phyloP scores from a whole-genome alignment of 495 filamentous ascomycete species.

The Apodospora peruviana region DNA sequence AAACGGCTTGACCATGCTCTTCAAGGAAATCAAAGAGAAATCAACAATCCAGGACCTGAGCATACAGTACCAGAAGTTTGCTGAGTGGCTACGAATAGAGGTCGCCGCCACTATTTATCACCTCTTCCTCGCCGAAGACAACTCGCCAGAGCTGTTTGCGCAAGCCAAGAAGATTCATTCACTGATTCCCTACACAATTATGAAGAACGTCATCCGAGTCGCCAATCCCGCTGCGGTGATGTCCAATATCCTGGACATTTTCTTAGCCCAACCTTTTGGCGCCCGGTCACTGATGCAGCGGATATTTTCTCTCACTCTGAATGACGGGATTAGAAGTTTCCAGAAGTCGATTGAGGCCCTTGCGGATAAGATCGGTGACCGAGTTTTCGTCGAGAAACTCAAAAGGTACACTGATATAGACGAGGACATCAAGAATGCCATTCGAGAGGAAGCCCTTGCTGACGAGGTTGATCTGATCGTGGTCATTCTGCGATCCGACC shows the following conservation, averaged over 20 bases:
- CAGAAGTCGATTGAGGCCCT: conserved; percentile 81
- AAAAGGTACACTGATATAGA: conserved; percentile 69
- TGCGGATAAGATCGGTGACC: conserved; percentile 66
- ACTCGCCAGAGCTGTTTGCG: conserved; percentile 91
- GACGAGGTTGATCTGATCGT: conserved; percentile 82
- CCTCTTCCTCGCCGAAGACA: conserved; percentile 95
- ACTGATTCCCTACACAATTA: conserved; percentile 80
- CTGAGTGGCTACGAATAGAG: conserved; percentile 96
- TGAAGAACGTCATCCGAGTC: conserved; percentile 95
- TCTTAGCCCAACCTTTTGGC: conserved; percentile 91
- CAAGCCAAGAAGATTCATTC: conserved; percentile 92
- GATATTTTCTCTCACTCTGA: conserved; percentile 84
- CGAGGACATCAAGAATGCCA: conserved; percentile 64
- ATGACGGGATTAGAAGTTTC: conserved; percentile 79
- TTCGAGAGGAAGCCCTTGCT: conserved; percentile 61
- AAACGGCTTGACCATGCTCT: conserved; percentile 87
- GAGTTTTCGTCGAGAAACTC: conserved; percentile 74
- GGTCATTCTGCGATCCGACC: conserved; percentile 69
- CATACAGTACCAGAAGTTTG: conserved; percentile 95
- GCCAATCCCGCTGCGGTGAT: conserved; percentile 96
- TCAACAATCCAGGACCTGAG: conserved; percentile 78
- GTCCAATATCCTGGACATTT: conserved; percentile 86
- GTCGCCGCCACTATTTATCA: conserved; percentile 96
- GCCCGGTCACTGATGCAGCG: conserved; percentile 84
- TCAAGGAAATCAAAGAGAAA: conserved; percentile 87